These are phyloP conservation scores for Opeltia flavorubescens DNA, from an alignment of 495 filamentous ascomycete species.

Conservation along the genomic window DNA sequence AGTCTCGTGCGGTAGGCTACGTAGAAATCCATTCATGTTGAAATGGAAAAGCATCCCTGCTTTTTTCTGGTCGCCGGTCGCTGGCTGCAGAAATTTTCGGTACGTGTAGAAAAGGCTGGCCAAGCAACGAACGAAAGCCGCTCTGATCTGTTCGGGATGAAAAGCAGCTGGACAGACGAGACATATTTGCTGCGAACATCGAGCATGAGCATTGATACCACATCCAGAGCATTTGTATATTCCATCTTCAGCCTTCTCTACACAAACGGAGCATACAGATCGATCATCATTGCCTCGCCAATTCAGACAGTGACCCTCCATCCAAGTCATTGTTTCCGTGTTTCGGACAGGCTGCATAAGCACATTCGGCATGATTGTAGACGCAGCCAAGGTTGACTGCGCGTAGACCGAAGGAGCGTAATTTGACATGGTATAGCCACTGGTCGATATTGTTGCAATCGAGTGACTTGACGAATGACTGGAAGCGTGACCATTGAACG, in stretches of 20 bases:
- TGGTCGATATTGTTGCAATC: constrained; percentile 67
- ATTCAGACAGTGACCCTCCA: constrained; percentile 85
- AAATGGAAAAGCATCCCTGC: constrained; percentile 79
- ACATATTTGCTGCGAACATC: constrained; percentile 68
- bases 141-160: constrained; percentile 75
- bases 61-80: constrained; percentile 71
- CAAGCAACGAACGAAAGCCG: constrained; percentile 87
- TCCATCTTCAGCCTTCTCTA: constrained; percentile 78
- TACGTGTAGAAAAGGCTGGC: constrained; percentile 94
- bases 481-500: constrained; percentile 68
- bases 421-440: constrained; percentile 56
- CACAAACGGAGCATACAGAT: constrained; percentile 69
- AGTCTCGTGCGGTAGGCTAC: constrained; percentile 79
- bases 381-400: constrained; percentile 93
- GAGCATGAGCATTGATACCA: constrained; percentile 58
- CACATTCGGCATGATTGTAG: constrained; percentile 89
- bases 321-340: constrained; percentile 76
- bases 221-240: constrained; percentile 79
- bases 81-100: constrained; percentile 63
- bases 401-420: constrained; percentile 96
- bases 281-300: constrained; percentile 53
- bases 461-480: constrained; percentile 68
- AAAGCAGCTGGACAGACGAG: constrained; percentile 85
- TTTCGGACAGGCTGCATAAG: constrained; percentile 73
- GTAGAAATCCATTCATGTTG: constrained; percentile 86